Base-by-base conservation (phyloP, 352 stramenopile species). In the Saprolegnia parasitica region DNA sequence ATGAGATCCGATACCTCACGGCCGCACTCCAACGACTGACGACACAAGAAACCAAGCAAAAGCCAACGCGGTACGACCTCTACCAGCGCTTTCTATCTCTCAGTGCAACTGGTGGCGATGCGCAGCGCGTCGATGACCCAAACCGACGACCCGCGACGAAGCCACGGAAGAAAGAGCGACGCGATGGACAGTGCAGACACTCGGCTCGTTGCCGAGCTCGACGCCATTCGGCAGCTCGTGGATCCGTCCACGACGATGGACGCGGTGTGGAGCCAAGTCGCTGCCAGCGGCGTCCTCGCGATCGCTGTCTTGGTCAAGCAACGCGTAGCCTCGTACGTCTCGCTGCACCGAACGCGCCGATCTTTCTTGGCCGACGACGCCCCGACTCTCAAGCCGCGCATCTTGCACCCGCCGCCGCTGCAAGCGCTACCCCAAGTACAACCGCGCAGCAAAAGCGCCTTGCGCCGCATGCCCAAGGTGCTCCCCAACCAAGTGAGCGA, bases 271-370 rank as follows among this genome's bases (percentile, higher is more conserved):
- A 23, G 50, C 45, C 58, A 67, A 56, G 58, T 56, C 16, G 21
- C 18, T 10, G 37, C 58, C 6, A 55, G 58, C 29, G 58, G 58
- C 26, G 40, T 56, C 39, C 24, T 67, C 10, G 58, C 58, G 20
- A 29, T 39, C 23, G 58, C 50, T n/a, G 45, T 67, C 4, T 67
- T 39, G 6, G 37, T 67, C 58, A 67, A 67, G 40, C 58, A 67
- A 40, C 58, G 58, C 15, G 13, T 67, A 23, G 40, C 42, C 42
- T 15, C 11, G 13, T 49, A 49, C 42, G 42, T 49, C 5, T 35
- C 29, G 42, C 42, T 11, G 42, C 42, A 49, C 42, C 13, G 13
- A n/a, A 49, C 42, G 29, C 29, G 29, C 29, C 29, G 29, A 35
- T 35, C 29, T 35, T 35, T 35, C 29, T 35, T 35, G 29, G 29